Base-by-base conservation (phyloP, 192 early-diverging fungal species). In the Gryganskiella cystojenkinii region DNA sequence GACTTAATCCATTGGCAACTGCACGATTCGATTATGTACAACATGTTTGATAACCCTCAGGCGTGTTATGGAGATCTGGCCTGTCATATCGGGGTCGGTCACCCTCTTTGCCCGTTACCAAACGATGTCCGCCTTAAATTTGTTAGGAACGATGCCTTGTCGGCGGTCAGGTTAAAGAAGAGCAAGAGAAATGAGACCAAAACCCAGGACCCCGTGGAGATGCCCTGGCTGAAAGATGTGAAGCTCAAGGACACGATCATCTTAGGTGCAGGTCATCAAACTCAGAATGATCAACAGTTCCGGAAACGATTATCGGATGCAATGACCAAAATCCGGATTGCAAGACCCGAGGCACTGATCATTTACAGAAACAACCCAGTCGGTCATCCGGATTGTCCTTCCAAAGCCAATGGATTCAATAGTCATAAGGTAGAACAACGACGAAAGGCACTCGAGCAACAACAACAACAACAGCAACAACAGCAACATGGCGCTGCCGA, bases 1-100 rank as follows among this genome's bases (percentile, higher is more conserved):
- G 87, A 89, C 59, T 31, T 80, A 15, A 64, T 84, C 4, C 82
- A 84, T 17, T 85, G 70, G 53, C 87, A 89, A 44, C 54, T 87
- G 9, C 87, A 89, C 54, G 87, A 89, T 34, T 66, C 86, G 11
- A 64, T 86, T 19, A 40, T 89, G 56, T 79, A 88, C 70, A 71
- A 80, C 50, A 82, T 89, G 61, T 73, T 84, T 43, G 85, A 89
- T 37, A 83, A 78, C 3, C 82, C 84, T 3, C 80, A 80, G 35
- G 79, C 78, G n/a, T 87, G 87, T 42, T 89, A 84, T 71, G 87
- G 87, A 6, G 85, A 87, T 53, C 30, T 82, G 13, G 73, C 80
- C 35, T 89, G 85, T 58, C 82, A 85, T 69, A 78, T 66, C 4
- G 67, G 67, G 0, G 61, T 64, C 11, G 74, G 74, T 19, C 81